Evolutionary conservation across 305 asterid genomes (phyloP).

Genomic region (Solanum hybrid): DNA sequence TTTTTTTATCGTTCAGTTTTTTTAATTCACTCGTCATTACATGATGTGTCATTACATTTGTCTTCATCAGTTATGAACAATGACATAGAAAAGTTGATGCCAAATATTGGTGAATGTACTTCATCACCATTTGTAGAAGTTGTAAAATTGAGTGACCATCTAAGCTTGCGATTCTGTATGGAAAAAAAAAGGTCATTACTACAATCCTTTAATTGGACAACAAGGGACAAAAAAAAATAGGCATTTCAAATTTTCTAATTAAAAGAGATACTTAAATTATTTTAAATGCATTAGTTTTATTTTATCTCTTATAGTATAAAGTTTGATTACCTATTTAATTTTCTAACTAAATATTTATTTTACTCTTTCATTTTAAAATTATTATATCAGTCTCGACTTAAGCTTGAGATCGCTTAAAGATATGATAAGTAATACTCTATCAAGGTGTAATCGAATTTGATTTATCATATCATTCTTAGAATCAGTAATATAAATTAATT

Average conservation of each 20-base stretch:
- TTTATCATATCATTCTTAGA: not conserved
- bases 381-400: not conserved
- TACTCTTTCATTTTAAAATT: not conserved
- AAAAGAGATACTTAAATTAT: not conserved
- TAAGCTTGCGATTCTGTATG: not conserved
- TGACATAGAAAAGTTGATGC: too few species aligned
- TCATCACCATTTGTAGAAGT: too few species aligned
- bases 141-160: not conserved
- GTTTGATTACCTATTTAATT: not conserved
- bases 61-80: too few species aligned
- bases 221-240: not conserved
- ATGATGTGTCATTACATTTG: too few species aligned
- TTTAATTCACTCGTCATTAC: too few species aligned
- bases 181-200: not conserved
- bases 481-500: not conserved
- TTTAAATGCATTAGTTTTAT: too few species aligned
- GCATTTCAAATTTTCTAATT: not conserved
- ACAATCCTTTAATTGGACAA: not conserved
- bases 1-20: too few species aligned
- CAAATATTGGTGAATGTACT: too few species aligned
- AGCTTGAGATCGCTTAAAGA: not conserved
- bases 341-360: not conserved
- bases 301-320: not conserved
- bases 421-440: not conserved
- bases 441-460: not conserved